These are phyloP conservation scores for Agapanthus africanus DNA, from an alignment of 106 monocot genomes.

Conservation along the genomic window DNA sequence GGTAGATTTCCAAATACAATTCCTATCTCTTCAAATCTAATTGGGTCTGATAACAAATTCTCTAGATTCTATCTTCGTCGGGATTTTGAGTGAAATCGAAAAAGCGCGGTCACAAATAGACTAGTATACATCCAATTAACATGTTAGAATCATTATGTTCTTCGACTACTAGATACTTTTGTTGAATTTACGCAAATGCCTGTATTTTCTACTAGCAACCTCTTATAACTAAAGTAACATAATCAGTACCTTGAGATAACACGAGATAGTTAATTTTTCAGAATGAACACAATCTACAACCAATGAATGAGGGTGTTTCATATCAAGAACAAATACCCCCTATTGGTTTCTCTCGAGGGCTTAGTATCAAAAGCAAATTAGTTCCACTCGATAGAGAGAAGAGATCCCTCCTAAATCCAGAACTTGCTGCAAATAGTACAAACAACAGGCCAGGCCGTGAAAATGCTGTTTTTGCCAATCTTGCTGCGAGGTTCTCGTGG, in stretches of 20 bases:
- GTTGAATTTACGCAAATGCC: too few species aligned
- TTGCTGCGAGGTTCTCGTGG: slow-evolving; percentile 29
- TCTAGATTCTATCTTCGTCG: too few species aligned
- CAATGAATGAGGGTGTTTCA: slow-evolving; percentile 6
- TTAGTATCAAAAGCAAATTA: not conserved
- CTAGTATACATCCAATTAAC: too few species aligned
- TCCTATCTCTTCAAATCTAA: too few species aligned
- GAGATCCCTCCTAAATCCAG: slow-evolving; percentile 35
- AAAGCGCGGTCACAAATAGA: too few species aligned
- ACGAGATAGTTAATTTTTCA: too few species aligned
- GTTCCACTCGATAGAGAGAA: slow-evolving; percentile 18
- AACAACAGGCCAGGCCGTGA: slow-evolving; percentile 11
- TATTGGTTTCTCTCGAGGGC: too few species aligned
- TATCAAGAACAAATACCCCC: not conserved
- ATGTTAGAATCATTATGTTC: too few species aligned
- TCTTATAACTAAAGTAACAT: not conserved
- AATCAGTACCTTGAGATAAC: not conserved
- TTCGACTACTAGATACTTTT: too few species aligned
- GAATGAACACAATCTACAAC: slow-evolving; percentile 15
- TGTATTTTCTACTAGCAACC: not conserved
- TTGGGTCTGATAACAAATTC: too few species aligned
- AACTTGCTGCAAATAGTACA: slow-evolving; percentile 17
- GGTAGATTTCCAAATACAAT: too few species aligned
- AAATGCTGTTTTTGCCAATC: slow-evolving; percentile 17
- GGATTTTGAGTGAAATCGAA: too few species aligned